phyloP scores from a whole-genome alignment of 176 grass and related monocot genomes.

The Oryza glaberrima region DNA sequence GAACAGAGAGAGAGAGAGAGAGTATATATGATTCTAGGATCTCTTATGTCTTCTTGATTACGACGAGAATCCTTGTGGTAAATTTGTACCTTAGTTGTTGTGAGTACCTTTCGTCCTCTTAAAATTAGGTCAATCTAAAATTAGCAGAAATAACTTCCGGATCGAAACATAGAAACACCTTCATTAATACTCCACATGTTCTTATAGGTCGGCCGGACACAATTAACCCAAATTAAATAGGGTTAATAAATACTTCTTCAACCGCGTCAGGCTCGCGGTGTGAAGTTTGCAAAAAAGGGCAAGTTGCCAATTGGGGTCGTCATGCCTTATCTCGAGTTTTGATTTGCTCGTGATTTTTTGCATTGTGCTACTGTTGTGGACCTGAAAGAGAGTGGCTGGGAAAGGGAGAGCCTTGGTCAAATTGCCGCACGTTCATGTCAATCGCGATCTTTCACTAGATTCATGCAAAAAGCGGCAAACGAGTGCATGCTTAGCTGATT shows the following conservation, averaged over 20 bases:
- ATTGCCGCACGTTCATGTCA: background rate
- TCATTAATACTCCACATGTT: background rate
- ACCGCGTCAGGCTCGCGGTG: background rate
- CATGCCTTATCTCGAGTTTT: background rate
- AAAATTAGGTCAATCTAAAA: background rate
- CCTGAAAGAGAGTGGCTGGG: background rate
- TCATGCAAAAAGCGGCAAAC: background rate
- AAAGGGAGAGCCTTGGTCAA: background rate
- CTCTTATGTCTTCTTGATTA: too few relatives aligned
- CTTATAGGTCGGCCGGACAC: background rate
- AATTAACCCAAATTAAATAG: background rate
- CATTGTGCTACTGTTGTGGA: background rate
- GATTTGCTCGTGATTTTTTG: background rate
- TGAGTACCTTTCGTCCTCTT: background rate
- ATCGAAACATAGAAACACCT: too few relatives aligned
- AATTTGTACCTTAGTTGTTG: background rate
- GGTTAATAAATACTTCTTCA: background rate
- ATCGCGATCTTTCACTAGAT: background rate
- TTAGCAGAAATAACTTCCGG: background rate
- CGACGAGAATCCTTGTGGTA: too few relatives aligned
- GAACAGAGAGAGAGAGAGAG: background rate
- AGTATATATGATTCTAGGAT: too few relatives aligned
- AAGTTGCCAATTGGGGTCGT: background rate
- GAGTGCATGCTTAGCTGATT: background rate
- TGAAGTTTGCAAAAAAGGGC: background rate